Conservation (phyloP, 768 basidiomycete species). For the Mrakia frigida region DNA sequence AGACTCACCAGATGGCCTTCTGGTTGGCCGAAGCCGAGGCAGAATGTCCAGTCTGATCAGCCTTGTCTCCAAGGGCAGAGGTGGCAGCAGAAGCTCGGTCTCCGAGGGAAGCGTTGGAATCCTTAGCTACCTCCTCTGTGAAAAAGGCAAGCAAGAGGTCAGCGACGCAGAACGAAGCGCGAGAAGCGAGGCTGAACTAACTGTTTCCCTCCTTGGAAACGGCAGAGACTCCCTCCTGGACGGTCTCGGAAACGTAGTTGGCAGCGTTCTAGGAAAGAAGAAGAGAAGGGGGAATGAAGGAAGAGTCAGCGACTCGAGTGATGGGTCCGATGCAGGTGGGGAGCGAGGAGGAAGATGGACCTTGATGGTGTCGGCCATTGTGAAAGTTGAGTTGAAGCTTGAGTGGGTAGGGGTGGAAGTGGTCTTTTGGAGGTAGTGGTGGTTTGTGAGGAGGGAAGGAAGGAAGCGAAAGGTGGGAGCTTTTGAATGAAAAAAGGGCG, state of each 20-base stretch:
- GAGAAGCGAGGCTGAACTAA: not conserved
- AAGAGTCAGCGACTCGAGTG: not conserved
- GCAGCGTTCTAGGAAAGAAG: not conserved
- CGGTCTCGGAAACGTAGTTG: conserved; percentile 15
- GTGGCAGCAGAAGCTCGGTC: conserved; percentile 8
- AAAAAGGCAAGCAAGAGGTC: not conserved
- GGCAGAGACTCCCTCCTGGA: not conserved
- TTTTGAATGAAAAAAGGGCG: too few relatives aligned
- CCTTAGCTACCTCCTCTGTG: conserved; percentile 1
- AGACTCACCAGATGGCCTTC: not conserved
- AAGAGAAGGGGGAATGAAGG: not conserved
- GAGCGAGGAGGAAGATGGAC: not conserved
- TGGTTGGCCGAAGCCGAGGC: not conserved
- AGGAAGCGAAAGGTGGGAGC: too few relatives aligned
- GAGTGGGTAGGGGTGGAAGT: not conserved
- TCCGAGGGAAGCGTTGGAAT: not conserved
- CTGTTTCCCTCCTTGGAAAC: conserved; percentile 13
- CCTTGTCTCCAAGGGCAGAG: not conserved
- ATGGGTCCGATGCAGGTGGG: not conserved
- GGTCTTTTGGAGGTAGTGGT: not conserved
- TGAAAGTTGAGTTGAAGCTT: not conserved
- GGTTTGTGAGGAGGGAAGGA: not conserved
- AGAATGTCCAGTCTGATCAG: not conserved
- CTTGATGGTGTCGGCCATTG: not conserved
- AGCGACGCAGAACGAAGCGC: not conserved